Conservation (phyloP, 352 stramenopile genomes). For the Phytophthora aleatoria region DNA sequence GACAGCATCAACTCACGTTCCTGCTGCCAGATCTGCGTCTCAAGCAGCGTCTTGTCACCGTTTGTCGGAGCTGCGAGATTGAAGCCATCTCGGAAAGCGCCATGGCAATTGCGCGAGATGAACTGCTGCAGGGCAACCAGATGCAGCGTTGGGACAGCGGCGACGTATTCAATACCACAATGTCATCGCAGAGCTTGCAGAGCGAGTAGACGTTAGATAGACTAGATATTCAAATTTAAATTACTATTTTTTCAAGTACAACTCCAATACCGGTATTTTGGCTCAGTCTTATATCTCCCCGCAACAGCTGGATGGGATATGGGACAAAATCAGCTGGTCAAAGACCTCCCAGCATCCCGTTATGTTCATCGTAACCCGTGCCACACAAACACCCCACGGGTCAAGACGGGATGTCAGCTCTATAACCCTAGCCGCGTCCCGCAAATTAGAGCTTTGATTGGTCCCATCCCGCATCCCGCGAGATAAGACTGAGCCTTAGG, state of each 20-base stretch:
- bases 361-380: too few relatives aligned
- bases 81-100: slow-evolving; percentile 23
- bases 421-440: too few relatives aligned
- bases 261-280: too few relatives aligned
- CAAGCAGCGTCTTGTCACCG: slow-evolving; percentile 32
- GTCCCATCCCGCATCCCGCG: too few relatives aligned
- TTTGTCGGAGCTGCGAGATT: slow-evolving; percentile 34
- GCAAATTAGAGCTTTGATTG: too few relatives aligned
- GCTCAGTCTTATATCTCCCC: too few relatives aligned
- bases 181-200: slow-evolving; percentile 13
- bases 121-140: slow-evolving; percentile 25
- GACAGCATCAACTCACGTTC: slow-evolving; percentile 48
- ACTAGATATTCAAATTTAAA: background rate
- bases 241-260: background rate
- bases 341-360: too few relatives aligned
- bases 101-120: slow-evolving; percentile 26
- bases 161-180: slow-evolving; percentile 19
- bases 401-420: too few relatives aligned
- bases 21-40: slow-evolving; percentile 30
- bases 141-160: slow-evolving; percentile 18
- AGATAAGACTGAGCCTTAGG: too few relatives aligned
- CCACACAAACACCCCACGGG: too few relatives aligned
- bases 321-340: too few relatives aligned
- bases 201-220: slow-evolving; percentile 16
- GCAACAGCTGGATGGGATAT: too few relatives aligned